Conservation (phyloP, 257 asterid species). For the Solanum neorickii region DNA sequence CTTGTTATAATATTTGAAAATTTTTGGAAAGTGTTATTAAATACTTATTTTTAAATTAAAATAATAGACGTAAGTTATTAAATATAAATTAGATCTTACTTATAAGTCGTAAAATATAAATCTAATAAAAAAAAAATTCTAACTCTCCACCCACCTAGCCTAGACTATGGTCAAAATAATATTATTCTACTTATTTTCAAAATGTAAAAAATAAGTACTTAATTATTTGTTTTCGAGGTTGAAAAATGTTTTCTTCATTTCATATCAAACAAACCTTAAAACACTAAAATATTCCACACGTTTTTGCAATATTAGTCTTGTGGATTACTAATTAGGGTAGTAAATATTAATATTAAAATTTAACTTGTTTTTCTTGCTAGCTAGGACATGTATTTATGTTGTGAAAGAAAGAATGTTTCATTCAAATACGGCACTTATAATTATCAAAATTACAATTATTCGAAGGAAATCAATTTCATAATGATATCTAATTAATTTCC, state of each 20-base stretch:
- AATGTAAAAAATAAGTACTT: not conserved
- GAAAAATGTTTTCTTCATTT: not conserved
- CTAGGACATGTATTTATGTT: not conserved
- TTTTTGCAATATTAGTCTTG: not conserved
- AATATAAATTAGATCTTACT: not conserved
- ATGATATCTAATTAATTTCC: not conserved
- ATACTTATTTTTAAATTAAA: not conserved
- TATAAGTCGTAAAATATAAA: not conserved
- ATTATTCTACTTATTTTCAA: not conserved
- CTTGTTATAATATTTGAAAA: too few relatives aligned
- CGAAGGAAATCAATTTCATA: not conserved
- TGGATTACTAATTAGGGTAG: not conserved
- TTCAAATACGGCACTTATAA: not conserved
- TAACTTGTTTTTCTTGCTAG: not conserved
- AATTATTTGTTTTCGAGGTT: not conserved
- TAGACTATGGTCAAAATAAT: not conserved
- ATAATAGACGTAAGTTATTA: not conserved
- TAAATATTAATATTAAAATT: not conserved
- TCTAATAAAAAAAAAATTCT: accelerated
- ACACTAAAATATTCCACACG: not conserved
- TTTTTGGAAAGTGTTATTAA: too few relatives aligned
- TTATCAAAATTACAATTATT: not conserved
- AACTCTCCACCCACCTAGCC: not conserved
- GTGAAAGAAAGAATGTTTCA: not conserved
- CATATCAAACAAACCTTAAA: not conserved